Percentiles rank a stretch among this genome's conserved stretches.
phyloP scores from a whole-genome alignment of 768 basidiomycete species.

The Chalciporus chontae region DNA sequence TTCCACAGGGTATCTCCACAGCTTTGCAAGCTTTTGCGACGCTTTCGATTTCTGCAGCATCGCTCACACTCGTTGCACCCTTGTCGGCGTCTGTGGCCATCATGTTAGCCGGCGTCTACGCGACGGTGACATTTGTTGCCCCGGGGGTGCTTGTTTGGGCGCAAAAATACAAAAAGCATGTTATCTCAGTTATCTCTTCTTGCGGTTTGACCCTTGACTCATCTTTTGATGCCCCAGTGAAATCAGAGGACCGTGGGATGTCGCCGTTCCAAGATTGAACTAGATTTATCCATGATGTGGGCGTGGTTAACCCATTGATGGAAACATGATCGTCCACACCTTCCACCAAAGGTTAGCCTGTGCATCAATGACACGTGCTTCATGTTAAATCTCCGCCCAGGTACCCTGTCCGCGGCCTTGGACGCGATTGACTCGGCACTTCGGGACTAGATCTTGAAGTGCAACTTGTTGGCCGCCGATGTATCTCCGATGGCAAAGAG shows the following conservation, averaged over 20 bases:
- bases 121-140: constrained; percentile 65
- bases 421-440: neutral
- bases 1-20: constrained; percentile 44
- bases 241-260: constrained; percentile 89
- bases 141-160: constrained; percentile 80
- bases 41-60: constrained; percentile 43
- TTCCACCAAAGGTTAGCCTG: constrained; percentile 20
- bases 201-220: constrained; percentile 12
- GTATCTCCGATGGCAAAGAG: constrained; percentile 12
- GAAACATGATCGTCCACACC: constrained; percentile 25
- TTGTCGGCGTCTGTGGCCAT: constrained; percentile 55
- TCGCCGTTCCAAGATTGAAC: constrained; percentile 71
- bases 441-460: neutral
- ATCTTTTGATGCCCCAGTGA: constrained; percentile 54
- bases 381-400: constrained; percentile 24
- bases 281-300: constrained; percentile 26
- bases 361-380: constrained; percentile 12
- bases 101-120: constrained; percentile 47
- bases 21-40: constrained; percentile 52
- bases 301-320: constrained; percentile 27
- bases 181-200: constrained; percentile 15
- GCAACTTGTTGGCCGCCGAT: constrained; percentile 1
- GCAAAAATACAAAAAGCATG: constrained; percentile 83
- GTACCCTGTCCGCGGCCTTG: constrained; percentile 26
- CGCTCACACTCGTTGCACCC: constrained; percentile 48